phyloP scores from a whole-genome alignment of 192 early-diverging fungal genomes.

The Phlyctochytrium arcticum region DNA sequence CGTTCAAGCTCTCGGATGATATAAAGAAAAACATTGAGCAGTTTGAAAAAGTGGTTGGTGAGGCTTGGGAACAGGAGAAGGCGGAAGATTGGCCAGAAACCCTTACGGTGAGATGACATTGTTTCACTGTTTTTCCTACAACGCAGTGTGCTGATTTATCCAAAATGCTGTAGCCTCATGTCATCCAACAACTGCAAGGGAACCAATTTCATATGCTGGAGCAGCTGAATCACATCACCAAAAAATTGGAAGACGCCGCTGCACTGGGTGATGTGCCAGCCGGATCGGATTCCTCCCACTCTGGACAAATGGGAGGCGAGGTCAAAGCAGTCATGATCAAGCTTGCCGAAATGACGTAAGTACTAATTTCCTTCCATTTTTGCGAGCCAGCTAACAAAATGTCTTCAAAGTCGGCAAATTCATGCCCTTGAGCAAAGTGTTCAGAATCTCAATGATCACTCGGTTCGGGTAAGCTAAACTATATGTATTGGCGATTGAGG shows the following conservation, averaged over 20 bases:
- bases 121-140: no score
- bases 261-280: background rate
- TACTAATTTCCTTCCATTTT: background rate
- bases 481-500: background rate
- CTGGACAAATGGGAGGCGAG: background rate
- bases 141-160: no score
- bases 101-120: no score
- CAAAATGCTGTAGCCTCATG: no score
- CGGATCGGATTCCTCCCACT: background rate
- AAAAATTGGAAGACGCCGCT: background rate
- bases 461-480: no score
- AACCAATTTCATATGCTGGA: slow-evolving; percentile 54
- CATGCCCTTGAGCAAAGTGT: no score
- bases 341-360: background rate
- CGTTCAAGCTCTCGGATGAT: slow-evolving; percentile 25
- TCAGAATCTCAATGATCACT: no score
- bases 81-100: no score
- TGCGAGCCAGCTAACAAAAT: background rate
- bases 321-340: background rate
- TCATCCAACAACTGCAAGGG: slow-evolving; percentile 37
- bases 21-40: slow-evolving; percentile 31
- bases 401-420: background rate
- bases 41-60: slow-evolving; percentile 27
- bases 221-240: slow-evolving; percentile 36
- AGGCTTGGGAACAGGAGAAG: slow-evolving; percentile 13